These are phyloP conservation scores for Wickerhamiella brachini DNA, from an alignment of 805 yeast genomes.

Conservation along the genomic window DNA sequence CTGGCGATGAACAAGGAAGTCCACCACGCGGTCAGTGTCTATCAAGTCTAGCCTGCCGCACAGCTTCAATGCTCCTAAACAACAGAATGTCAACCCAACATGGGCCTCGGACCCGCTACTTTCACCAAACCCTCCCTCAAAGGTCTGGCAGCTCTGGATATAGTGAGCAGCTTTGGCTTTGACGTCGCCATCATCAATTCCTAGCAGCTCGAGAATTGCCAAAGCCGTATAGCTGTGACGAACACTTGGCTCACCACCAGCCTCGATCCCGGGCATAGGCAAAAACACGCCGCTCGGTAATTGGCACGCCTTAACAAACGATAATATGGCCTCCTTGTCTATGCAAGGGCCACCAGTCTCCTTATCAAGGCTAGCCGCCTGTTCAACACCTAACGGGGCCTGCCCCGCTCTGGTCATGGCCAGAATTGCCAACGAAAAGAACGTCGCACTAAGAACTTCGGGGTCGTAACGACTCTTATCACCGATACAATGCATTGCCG, in stretches of 20 bases:
- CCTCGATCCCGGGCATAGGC: neutral
- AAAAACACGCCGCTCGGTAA: conserved; percentile 28
- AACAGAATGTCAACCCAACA: conserved; percentile 81
- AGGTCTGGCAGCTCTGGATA: conserved; percentile 26
- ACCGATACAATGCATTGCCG: conserved; percentile 30
- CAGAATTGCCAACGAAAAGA: conserved; percentile 52
- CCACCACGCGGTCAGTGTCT: neutral
- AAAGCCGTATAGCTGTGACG: conserved; percentile 65
- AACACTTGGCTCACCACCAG: conserved; percentile 48
- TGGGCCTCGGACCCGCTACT: conserved; percentile 47
- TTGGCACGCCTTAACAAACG: conserved; percentile 50
- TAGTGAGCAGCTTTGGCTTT: conserved; percentile 30
- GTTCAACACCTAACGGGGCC: too few species aligned
- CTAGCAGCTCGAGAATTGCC: conserved; percentile 28
- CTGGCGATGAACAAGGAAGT: conserved; percentile 11
- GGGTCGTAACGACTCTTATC: conserved; percentile 32
- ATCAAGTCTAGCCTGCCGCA: conserved; percentile 15
- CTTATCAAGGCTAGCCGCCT: too few species aligned
- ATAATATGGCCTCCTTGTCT: conserved; percentile 32
- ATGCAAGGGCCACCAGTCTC: conserved; percentile 19
- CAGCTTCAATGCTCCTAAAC: conserved; percentile 44
- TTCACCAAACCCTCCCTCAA: conserved; percentile 64
- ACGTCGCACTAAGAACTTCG: conserved; percentile 60
- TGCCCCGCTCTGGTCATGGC: conserved; percentile 35
- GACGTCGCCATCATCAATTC: conserved; percentile 23